These are phyloP conservation scores for Penicillium paxilli DNA, from an alignment of 495 filamentous ascomycete species.

Conservation along the genomic window DNA sequence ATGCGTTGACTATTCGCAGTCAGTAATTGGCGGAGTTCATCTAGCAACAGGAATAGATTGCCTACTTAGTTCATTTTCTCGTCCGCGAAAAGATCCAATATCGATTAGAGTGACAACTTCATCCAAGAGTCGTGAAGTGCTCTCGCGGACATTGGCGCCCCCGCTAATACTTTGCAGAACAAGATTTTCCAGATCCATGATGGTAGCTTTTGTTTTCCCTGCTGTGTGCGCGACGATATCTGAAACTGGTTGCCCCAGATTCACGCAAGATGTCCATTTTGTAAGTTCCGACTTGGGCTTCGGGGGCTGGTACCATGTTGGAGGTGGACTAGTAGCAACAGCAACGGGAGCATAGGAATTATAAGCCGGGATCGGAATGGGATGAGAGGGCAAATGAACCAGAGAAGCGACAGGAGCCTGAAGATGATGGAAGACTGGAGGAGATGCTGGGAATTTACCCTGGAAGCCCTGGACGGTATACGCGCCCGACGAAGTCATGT, in stretches of 20 bases:
- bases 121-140: slow-evolving; percentile 48
- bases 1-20: slow-evolving; percentile 23
- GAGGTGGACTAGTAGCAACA: not conserved
- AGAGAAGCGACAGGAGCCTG: not conserved
- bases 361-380: not conserved
- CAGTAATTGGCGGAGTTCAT: not conserved
- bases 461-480: not conserved
- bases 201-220: slow-evolving; percentile 20
- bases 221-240: slow-evolving; percentile 14
- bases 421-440: not conserved
- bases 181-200: slow-evolving; percentile 15
- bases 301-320: not conserved
- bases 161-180: slow-evolving; percentile 13
- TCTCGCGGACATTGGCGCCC: slow-evolving; percentile 43
- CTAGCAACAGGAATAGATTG: slow-evolving; percentile 14
- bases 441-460: not conserved
- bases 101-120: slow-evolving; percentile 69
- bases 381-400: slow-evolving; percentile 1
- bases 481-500: not conserved
- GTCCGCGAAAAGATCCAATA: slow-evolving; percentile 59
- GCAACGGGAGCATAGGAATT: not conserved
- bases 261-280: slow-evolving; percentile 19
- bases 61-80: slow-evolving; percentile 60
- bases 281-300: slow-evolving; percentile 2
- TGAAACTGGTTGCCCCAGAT: slow-evolving; percentile 13